phyloP scores from a whole-genome alignment of 768 basidiomycete species.

The Lepiota venenata region DNA sequence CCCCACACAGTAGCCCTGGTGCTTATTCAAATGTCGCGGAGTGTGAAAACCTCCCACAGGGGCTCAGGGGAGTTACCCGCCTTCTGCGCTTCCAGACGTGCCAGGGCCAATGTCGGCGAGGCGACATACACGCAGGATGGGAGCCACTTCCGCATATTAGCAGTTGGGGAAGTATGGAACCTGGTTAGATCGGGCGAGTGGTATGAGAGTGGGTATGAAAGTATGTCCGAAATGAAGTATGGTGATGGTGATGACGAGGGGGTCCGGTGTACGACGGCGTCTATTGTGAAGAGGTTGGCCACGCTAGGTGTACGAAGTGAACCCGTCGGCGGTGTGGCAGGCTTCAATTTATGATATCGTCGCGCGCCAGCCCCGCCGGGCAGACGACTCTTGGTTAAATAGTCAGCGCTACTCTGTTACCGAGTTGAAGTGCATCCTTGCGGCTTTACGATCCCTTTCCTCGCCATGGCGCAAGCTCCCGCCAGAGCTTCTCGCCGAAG shows the following conservation, averaged over 20 bases:
- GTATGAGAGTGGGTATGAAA: not conserved
- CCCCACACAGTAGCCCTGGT: too few relatives aligned
- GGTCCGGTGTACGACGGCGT: too few relatives aligned
- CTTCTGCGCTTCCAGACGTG: too few relatives aligned
- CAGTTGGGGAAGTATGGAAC: not conserved
- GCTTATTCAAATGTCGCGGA: too few relatives aligned
- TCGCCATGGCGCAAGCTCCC: slow-evolving; percentile 10
- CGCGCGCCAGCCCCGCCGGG: not conserved
- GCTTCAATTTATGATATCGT: not conserved
- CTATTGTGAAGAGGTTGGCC: not conserved
- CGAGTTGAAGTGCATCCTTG: slow-evolving; percentile 5
- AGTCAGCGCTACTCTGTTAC: not conserved
- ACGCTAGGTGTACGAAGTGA: not conserved
- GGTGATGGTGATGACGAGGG: not conserved
- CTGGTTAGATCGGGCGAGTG: slow-evolving; percentile 8
- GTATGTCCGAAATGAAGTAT: not conserved
- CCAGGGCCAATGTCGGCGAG: too few relatives aligned
- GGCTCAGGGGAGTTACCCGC: too few relatives aligned
- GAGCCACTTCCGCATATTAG: not conserved
- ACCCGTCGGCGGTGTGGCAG: not conserved
- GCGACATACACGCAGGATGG: too few relatives aligned
- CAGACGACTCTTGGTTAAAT: not conserved
- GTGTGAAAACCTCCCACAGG: too few relatives aligned
- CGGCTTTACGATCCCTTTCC: slow-evolving; percentile 9
- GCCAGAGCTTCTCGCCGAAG: slow-evolving; percentile 6